Base-by-base conservation (phyloP, 208 protist species). In the Leishmania martiniquensis region DNA sequence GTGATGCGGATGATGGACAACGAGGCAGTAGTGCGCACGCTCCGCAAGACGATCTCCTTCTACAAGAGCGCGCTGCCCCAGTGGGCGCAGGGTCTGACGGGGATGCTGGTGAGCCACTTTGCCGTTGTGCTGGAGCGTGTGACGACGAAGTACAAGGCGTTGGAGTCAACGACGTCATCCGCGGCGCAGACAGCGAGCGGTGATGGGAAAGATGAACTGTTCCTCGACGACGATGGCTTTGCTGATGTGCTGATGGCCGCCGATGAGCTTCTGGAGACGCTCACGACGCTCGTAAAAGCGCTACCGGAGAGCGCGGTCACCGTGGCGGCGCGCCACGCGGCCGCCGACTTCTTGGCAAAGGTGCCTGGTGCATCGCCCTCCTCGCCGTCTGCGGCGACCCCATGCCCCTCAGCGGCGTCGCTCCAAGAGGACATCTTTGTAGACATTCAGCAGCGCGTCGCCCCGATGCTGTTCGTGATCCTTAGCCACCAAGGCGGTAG, bases 1-100 rank as follows among this genome's bases (percentile, higher is more conserved):
- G 84, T 98, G 0, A 97, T 98, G 90, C 86, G 85, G 10, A 78
- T 98, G 57, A 96, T 98, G 78, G 95, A 98, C 75, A 96, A 93
- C 81, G 96, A 98, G 47, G 89, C 87, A 9, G 87, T 98, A 10
- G 89, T 99, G 32, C 85, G 91, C 37, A 97, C 96, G 34, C 80
- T 99, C 37, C 94, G 94, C 39, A 90, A 90, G 39, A 97, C 97
- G 1, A 97, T 98, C 44, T 60, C 81, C 44, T 89, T 91, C 69
- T 99, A 98, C 81, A 81, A 87, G 72, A 74, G 87, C 66, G 90
- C 91, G 59, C 91, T 99, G 32, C 93, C 92, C 39, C 93, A 96
- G 80, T 97, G 92, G 85, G 96, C 94, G 10, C 34, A 95, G 74
- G 86, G 94, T 60, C 81, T 97, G 70, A 88, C 87, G 45, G 90